phyloP scores from a whole-genome alignment of 2,329 filamentous ascomycete genomes.

The Juglanconis oblonga region DNA sequence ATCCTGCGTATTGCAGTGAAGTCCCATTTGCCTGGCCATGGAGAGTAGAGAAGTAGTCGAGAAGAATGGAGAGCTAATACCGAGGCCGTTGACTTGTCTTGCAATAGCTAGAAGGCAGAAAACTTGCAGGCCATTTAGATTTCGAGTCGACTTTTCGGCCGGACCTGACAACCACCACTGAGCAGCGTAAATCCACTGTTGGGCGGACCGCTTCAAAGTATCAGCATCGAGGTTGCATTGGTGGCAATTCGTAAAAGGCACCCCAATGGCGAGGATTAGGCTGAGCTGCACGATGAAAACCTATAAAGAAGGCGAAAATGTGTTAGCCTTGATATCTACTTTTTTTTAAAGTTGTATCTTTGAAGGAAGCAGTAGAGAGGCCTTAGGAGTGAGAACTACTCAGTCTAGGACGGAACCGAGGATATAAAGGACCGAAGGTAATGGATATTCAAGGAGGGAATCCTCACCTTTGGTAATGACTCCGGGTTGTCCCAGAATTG shows the following conservation, averaged over 20 bases:
- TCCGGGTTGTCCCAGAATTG: slow-evolving; percentile 44
- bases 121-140: slow-evolving; percentile 47
- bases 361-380: background rate
- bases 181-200: slow-evolving; percentile 46
- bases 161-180: slow-evolving; percentile 7
- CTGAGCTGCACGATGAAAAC: slow-evolving; percentile 51
- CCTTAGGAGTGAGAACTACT: too few species aligned
- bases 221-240: slow-evolving; percentile 39
- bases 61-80: slow-evolving; percentile 23
- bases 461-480: slow-evolving; percentile 19
- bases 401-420: background rate
- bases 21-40: slow-evolving; percentile 28
- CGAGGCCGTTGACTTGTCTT: slow-evolving; percentile 37
- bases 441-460: background rate
- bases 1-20: slow-evolving; percentile 26
- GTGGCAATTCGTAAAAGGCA: slow-evolving; percentile 28
- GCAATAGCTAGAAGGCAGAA: slow-evolving; percentile 52
- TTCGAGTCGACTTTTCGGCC: slow-evolving; percentile 37
- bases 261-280: slow-evolving; percentile 50
- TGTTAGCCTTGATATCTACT: background rate
- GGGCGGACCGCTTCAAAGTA: slow-evolving; percentile 38
- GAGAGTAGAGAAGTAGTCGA: slow-evolving; percentile 28
- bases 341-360: too few species aligned
- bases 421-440: too few species aligned
- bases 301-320: slow-evolving; percentile 7